Evolutionary conservation across 345 rosid genomes (phyloP).

Genomic region (Citrus mangshanensis): DNA sequence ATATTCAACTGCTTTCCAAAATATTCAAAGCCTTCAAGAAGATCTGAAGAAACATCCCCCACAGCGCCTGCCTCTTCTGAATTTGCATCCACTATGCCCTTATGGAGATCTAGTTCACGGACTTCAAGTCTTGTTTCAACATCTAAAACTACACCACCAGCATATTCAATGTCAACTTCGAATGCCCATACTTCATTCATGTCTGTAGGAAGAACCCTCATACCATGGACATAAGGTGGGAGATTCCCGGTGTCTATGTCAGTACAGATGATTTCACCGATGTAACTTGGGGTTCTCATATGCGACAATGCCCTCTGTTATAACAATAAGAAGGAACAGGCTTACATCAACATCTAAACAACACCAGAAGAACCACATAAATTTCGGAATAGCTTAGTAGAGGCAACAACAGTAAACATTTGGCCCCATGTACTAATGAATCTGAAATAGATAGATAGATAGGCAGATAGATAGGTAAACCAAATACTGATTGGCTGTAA

Average conservation of each 20-base stretch:
- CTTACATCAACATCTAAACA: neutral
- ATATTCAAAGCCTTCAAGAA: conserved; percentile 76
- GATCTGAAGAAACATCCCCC: conserved; percentile 46
- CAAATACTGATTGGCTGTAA: neutral
- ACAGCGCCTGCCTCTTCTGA: conserved; percentile 46
- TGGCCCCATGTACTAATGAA: neutral
- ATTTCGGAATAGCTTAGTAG: neutral
- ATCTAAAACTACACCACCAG: conserved; percentile 63
- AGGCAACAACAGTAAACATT: neutral
- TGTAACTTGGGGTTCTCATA: conserved; percentile 87
- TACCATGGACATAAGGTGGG: conserved; percentile 82
- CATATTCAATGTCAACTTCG: conserved; percentile 86
- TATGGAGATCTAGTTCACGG: conserved; percentile 54
- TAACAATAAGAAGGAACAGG: conserved; percentile 11
- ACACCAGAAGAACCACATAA: neutral
- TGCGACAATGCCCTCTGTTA: conserved; percentile 77
- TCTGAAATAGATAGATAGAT: neutral
- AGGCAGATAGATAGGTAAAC: neutral
- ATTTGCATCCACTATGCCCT: conserved; percentile 42
- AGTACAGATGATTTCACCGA: conserved; percentile 75
- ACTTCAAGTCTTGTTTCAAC: conserved; percentile 84
- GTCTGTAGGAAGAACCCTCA: conserved; percentile 73
- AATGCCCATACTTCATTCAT: conserved; percentile 90
- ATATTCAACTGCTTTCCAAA: conserved; percentile 61
- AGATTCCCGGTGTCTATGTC: conserved; percentile 59